phyloP scores from a whole-genome alignment of 1,139 yeast genomes.

The Yamadazyma trypodendri region DNA sequence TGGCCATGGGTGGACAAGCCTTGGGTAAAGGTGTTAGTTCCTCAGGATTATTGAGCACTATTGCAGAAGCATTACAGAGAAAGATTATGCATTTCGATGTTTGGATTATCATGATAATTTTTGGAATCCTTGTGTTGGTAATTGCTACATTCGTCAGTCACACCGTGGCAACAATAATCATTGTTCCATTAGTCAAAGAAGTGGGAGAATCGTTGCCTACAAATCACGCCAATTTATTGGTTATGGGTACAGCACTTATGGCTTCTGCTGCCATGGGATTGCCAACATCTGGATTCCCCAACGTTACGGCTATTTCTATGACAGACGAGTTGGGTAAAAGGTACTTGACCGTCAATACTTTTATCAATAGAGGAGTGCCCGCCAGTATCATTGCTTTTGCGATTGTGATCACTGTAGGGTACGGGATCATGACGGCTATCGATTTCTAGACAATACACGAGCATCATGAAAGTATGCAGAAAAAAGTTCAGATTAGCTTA shows the following conservation, averaged over 20 bases:
- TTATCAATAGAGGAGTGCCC: slow-evolving; percentile 72
- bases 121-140: slow-evolving; percentile 56
- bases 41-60: slow-evolving; percentile 77
- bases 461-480: no score
- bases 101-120: slow-evolving; percentile 67
- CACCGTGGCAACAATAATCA: slow-evolving; percentile 73
- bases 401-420: slow-evolving; percentile 77
- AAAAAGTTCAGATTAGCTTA: no score
- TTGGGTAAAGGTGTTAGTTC: slow-evolving; percentile 89
- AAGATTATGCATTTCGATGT: slow-evolving; percentile 61
- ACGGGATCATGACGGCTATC: slow-evolving; percentile 60
- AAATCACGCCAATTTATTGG: slow-evolving; percentile 59
- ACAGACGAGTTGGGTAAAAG: slow-evolving; percentile 69
- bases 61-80: slow-evolving; percentile 67
- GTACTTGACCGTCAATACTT: slow-evolving; percentile 62
- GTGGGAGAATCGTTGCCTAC: slow-evolving; percentile 58
- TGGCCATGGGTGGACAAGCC: slow-evolving; percentile 97
- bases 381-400: slow-evolving; percentile 33
- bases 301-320: slow-evolving; percentile 77
- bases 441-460: slow-evolving; percentile 33
- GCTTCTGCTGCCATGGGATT: slow-evolving; percentile 79
- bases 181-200: slow-evolving; percentile 68
- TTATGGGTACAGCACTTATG: slow-evolving; percentile 65
- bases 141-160: slow-evolving; percentile 71
- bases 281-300: slow-evolving; percentile 77